Evolutionary conservation across 352 stramenopile species (phyloP), one percentile per base, ranked within the genome.

Genomic region (Lagenidium giganteum): DNA sequence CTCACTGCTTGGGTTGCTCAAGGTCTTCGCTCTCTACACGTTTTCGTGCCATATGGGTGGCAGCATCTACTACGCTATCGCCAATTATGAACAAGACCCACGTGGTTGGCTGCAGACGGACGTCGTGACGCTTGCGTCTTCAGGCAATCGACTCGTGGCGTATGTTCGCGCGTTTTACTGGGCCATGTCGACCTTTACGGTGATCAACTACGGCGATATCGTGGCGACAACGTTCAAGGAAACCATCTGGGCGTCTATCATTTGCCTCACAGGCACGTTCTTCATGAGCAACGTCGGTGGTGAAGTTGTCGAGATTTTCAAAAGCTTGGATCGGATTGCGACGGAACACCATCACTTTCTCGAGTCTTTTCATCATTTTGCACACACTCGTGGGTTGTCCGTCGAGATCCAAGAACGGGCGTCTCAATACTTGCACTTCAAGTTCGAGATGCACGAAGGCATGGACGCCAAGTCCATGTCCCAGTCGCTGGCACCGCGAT

Each of bases 191-290:
- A 54, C 54, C 4, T 47, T 70, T 8, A 70, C 55, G 2, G 58
- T 64, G 13, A 51, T 70, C 12, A 64, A 70, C 51, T 70, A 67
- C 25, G 58, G 58, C 9, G 61, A 70, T 33, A 64, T 70, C 12
- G 51, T 64, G 13, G 56, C 58, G 8, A 56, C 50, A 6, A 64
- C 50, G 17, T 26, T 60, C 1, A 41, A 44, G 0, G 61, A 70
- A 28, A 70, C 55, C 14, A 7, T 63, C 2, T 70, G 61, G 61
- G 51, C 58, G 26, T 67, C 46, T n/a, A 21, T 61, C 24, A 54
- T 70, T 8, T 64, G 55, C 17, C 32, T 70, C 3, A 18, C 44
- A 6, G 61, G 61, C 0, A 62, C 57, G 2, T 54, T 70, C 34
- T 63, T 64, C 38, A 63, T 70, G 47, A 64, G 61, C 52, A 57